Evolutionary conservation across 2,329 filamentous ascomycete genomes (phyloP).

Genomic region (Aphanocladium album): DNA sequence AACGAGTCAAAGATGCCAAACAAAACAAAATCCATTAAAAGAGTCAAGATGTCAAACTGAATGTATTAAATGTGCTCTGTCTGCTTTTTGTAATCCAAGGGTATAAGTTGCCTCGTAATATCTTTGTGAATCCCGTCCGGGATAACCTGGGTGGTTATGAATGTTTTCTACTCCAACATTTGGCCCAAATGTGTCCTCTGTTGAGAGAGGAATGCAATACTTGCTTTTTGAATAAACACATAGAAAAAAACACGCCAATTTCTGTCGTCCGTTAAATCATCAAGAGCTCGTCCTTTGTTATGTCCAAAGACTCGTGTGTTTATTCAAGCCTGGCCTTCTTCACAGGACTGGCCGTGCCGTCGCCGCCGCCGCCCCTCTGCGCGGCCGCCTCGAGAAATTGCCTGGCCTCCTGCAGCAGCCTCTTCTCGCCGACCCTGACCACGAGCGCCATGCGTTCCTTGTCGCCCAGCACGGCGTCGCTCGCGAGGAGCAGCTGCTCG

Average conservation of each 20-base stretch:
- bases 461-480: constrained; percentile 22
- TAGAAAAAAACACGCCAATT: background rate
- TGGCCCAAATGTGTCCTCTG: constrained; percentile 1
- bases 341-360: constrained; percentile 26
- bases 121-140: background rate
- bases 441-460: constrained; percentile 56
- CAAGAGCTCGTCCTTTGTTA: too few species aligned
- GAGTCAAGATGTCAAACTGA: too few species aligned
- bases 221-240: background rate
- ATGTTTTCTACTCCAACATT: background rate
- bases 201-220: background rate
- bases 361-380: constrained; percentile 20
- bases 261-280: background rate
- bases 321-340: background rate
- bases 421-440: constrained; percentile 69
- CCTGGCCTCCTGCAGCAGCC: constrained; percentile 54
- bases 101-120: background rate
- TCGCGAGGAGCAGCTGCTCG: constrained; percentile 30
- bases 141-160: background rate
- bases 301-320: background rate
- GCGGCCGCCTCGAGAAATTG: constrained; percentile 23
- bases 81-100: background rate
- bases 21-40: too few species aligned
- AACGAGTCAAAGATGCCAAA: too few species aligned
- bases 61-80: too few species aligned